A percentile compares a stretch with the other conserved stretches of the same genome.
Evolutionary conservation across 2,329 filamentous ascomycete species (phyloP).

Genomic region (Pseudocercospora pini-densiflorae): DNA sequence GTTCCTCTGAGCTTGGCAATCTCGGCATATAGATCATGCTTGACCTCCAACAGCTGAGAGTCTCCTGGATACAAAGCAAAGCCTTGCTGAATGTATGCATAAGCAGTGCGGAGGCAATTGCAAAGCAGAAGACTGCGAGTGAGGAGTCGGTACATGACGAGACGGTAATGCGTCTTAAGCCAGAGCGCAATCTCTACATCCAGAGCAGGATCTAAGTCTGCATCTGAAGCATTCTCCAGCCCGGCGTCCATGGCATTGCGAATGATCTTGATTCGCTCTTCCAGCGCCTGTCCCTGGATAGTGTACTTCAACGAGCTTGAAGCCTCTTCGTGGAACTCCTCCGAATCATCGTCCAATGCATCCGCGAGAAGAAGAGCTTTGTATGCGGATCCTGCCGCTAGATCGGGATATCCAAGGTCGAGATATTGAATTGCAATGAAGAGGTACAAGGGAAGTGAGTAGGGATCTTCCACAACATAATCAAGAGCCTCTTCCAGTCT

Average conservation of each 20-base stretch:
- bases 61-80: conserved; percentile 61
- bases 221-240: conserved; percentile 20
- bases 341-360: conserved; percentile 75
- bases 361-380: conserved; percentile 85
- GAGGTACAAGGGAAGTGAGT: conserved; percentile 34
- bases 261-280: conserved; percentile 44
- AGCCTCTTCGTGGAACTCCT: conserved; percentile 79
- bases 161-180: conserved; percentile 47
- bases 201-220: conserved; percentile 29
- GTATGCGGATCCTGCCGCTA: conserved; percentile 89
- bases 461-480: conserved; percentile 23
- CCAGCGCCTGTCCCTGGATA: conserved; percentile 35
- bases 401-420: conserved; percentile 81
- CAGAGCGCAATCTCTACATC: conserved; percentile 47
- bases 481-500: conserved; percentile 22
- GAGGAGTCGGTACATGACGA: conserved; percentile 33
- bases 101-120: conserved; percentile 69
- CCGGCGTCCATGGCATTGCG: conserved; percentile 32
- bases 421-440: conserved; percentile 73
- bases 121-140: conserved; percentile 61
- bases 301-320: conserved; percentile 48
- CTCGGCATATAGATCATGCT: conserved; percentile 52
- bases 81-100: conserved; percentile 67
- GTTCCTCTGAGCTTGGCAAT: conserved; percentile 31
- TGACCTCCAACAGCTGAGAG: conserved; percentile 59